These are phyloP conservation scores for Senna siamea DNA, from an alignment of 306 rosid genomes.

Conservation along the genomic window DNA sequence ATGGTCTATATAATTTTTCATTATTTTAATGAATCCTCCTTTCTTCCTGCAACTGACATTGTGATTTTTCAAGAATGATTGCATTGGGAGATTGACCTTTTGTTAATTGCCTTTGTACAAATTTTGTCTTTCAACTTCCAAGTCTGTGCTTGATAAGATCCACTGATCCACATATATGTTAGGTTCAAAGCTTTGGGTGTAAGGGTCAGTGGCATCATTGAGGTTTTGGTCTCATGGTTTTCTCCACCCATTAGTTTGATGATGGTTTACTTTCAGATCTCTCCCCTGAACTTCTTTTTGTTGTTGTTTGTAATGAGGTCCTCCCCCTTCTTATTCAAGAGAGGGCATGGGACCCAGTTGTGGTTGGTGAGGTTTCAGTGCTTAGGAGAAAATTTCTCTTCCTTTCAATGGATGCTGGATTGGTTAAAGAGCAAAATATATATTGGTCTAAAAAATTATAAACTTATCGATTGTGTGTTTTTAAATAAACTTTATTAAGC, in stretches of 20 bases:
- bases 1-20: not conserved
- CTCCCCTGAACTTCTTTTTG: not conserved
- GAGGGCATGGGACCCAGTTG: constrained; percentile 4
- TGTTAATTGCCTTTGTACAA: not conserved
- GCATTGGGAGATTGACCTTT: not conserved
- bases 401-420: constrained; percentile 2
- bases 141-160: not conserved
- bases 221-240: too few species aligned
- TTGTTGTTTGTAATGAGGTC: constrained; percentile 13
- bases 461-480: not conserved
- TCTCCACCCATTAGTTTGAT: too few species aligned
- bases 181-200: not conserved
- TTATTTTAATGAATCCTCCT: not conserved
- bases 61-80: not conserved
- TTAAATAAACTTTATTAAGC: not conserved
- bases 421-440: not conserved
- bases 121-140: not conserved
- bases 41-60: not conserved
- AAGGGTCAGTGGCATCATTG: too few species aligned
- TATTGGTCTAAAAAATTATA: not conserved
- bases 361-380: constrained; percentile 7
- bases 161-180: not conserved
- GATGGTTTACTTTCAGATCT: too few species aligned
- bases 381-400: not conserved
- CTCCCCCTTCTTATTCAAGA: not conserved